A percentile compares a stretch with the other conserved stretches of the same genome.
Conservation (phyloP, 2,329 filamentous ascomycete species). For the Daldinia eschscholtzii region DNA sequence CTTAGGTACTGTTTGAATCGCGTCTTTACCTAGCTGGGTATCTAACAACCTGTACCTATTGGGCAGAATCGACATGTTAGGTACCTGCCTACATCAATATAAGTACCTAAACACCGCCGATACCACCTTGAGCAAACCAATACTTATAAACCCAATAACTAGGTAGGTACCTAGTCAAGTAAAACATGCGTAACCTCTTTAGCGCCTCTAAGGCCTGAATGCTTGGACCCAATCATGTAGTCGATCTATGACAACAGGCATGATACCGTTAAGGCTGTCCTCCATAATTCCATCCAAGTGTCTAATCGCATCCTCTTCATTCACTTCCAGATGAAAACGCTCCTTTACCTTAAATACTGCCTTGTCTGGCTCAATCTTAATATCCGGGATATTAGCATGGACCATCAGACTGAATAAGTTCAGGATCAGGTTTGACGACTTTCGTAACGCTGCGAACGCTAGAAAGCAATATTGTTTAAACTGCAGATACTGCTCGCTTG, state of each 20-base stretch:
- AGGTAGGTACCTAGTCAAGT: too few species aligned
- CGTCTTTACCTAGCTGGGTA: conserved; percentile 25
- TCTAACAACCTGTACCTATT: conserved; percentile 9
- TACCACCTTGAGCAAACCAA: neutral
- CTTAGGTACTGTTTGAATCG: conserved; percentile 25
- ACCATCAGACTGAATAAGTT: conserved; percentile 98
- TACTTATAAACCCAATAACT: conserved; percentile 6
- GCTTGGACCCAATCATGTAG: conserved; percentile 94
- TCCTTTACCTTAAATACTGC: conserved; percentile 96
- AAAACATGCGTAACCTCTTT: conserved; percentile 6
- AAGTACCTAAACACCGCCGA: neutral
- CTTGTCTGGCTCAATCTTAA: conserved; percentile 91
- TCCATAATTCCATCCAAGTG: conserved; percentile 92
- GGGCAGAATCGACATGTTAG: conserved; percentile 6
- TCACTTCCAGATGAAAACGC: conserved; percentile 90
- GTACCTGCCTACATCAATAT: neutral
- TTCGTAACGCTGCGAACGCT: conserved; percentile 90
- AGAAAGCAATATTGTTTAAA: conserved; percentile 98
- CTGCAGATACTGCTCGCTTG: conserved; percentile 78
- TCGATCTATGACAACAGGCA: conserved; percentile 94
- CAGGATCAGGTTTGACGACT: conserved; percentile 89
- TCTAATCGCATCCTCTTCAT: conserved; percentile 90
- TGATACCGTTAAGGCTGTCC: conserved; percentile 88
- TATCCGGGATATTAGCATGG: conserved; percentile 96
- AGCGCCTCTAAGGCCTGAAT: conserved; percentile 68